Conservation (phyloP, 352 stramenopile genomes). For the Phytophthora aleatoria region DNA sequence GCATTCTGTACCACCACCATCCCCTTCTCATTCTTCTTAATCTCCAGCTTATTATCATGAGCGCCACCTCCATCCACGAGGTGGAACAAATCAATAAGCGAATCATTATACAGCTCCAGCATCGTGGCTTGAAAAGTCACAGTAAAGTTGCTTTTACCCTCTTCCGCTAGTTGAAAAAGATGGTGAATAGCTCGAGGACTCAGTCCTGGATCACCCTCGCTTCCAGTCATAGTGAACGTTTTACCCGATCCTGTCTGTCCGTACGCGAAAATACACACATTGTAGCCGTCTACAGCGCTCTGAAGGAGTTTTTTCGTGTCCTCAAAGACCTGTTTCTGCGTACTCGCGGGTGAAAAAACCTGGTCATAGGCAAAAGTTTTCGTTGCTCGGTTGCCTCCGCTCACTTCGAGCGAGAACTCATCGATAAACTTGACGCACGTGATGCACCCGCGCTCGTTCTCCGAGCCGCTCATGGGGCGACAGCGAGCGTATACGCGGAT, state of each 20-base stretch:
- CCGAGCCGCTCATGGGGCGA: conserved; percentile 89
- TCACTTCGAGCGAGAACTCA: conserved; percentile 88
- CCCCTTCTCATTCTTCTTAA: conserved; percentile 93
- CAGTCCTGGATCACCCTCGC: conserved; percentile 72
- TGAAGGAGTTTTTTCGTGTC: conserved; percentile 93
- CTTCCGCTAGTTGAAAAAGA: conserved; percentile 77
- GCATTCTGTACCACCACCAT: conserved; percentile 92
- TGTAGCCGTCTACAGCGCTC: conserved; percentile 91
- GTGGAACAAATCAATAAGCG: conserved; percentile 88
- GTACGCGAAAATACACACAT: conserved; percentile 95
- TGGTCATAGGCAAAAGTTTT: conserved; percentile 92
- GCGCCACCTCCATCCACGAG: conserved; percentile 68
- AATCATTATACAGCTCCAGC: conserved; percentile 94
- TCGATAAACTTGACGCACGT: conserved; percentile 73
- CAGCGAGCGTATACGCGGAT: conserved; percentile 93
- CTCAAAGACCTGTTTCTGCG: conserved; percentile 90
- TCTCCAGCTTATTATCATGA: conserved; percentile 86
- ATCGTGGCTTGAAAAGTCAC: conserved; percentile 89
- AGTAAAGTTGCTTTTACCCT: conserved; percentile 49
- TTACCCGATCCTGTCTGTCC: conserved; percentile 93
- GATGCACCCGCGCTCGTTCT: conserved; percentile 79
- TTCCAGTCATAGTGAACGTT: conserved; percentile 94
- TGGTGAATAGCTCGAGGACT: conserved; percentile 88
- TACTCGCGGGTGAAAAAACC: conserved; percentile 81
- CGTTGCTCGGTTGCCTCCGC: conserved; percentile 63